A percentile compares a stretch with the other conserved stretches of the same genome.
phyloP scores from a whole-genome alignment of 1,284 basidiomycete species.

The Gomphus sp. region DNA sequence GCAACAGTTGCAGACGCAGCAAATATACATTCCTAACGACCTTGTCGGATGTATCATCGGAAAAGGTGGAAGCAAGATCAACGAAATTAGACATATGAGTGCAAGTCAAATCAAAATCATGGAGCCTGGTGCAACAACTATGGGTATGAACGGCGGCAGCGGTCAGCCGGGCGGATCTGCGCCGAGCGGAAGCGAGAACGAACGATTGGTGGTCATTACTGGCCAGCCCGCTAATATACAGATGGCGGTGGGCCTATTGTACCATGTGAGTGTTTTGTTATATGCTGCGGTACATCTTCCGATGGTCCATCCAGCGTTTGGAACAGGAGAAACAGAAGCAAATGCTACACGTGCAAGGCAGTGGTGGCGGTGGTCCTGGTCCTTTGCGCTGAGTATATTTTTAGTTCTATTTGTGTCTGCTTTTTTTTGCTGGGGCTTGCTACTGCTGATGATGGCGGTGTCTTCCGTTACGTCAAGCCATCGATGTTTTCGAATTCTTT shows the following conservation, averaged over 20 bases:
- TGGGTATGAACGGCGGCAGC: slow-evolving; percentile 36
- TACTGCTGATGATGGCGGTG: background rate
- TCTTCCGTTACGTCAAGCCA: background rate
- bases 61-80: slow-evolving; percentile 97
- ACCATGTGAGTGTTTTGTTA: slow-evolving; percentile 54
- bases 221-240: slow-evolving; percentile 93
- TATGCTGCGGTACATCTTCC: slow-evolving; percentile 6
- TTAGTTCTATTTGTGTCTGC: background rate
- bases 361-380: slow-evolving; percentile 1
- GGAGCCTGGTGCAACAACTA: slow-evolving; percentile 83
- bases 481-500: background rate
- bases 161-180: slow-evolving; percentile 32
- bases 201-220: slow-evolving; percentile 89
- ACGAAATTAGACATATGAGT: slow-evolving; percentile 93
- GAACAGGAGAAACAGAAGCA: slow-evolving; percentile 87
- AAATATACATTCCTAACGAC: slow-evolving; percentile 98
- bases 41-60: slow-evolving; percentile 98
- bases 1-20: slow-evolving; percentile 83
- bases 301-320: slow-evolving; percentile 45
- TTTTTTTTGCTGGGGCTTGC: background rate
- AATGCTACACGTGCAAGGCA: slow-evolving; percentile 11
- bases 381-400: slow-evolving; percentile 7
- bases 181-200: slow-evolving; percentile 65
- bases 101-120: slow-evolving; percentile 97
- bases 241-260: slow-evolving; percentile 91